Conservation (phyloP, 371 early-diverging fungal species). For the Mortierella sp. region DNA sequence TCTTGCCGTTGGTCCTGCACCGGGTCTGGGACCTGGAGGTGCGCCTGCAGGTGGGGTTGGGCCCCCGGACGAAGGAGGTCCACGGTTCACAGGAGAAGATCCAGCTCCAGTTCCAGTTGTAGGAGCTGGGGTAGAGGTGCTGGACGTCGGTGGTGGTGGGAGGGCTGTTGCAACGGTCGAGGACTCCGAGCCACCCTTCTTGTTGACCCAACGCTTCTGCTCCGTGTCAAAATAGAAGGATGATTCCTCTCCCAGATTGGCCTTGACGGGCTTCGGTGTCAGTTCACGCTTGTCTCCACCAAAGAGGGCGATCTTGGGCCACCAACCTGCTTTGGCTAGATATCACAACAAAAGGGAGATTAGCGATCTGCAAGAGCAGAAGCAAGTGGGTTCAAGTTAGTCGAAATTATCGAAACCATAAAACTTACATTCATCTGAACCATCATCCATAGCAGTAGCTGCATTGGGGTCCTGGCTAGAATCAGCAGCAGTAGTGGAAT, state of each 20-base stretch:
- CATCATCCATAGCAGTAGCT: conserved; percentile 7
- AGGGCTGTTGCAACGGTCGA: conserved; percentile 44
- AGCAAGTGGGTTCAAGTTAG: neutral
- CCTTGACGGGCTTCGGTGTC: conserved; percentile 66
- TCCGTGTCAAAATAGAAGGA: conserved; percentile 78
- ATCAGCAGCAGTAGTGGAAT: neutral
- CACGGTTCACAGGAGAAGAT: conserved; percentile 14
- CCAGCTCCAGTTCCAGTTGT: conserved; percentile 12
- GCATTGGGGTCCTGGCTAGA: conserved; percentile 1
- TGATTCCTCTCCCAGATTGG: conserved; percentile 77
- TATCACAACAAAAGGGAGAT: neutral
- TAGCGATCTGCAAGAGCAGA: neutral
- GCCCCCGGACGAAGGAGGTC: conserved; percentile 17
- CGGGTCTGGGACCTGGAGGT: conserved; percentile 21
- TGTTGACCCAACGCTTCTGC: conserved; percentile 68
- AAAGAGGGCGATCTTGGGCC: conserved; percentile 61
- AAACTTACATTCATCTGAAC: conserved; percentile 23
- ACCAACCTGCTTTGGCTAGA: conserved; percentile 60
- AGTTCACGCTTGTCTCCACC: conserved; percentile 56
- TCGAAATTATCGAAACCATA: too few relatives aligned
- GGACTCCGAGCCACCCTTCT: conserved; percentile 52
- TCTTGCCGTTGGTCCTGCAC: conserved; percentile 26
- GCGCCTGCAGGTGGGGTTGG: conserved; percentile 15
- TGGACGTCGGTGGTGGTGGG: conserved; percentile 55
- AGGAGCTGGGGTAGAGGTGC: conserved; percentile 26